These are phyloP conservation scores for Ophiostoma triangulosporum DNA, from an alignment of 2,329 filamentous ascomycete species.

Conservation along the genomic window DNA sequence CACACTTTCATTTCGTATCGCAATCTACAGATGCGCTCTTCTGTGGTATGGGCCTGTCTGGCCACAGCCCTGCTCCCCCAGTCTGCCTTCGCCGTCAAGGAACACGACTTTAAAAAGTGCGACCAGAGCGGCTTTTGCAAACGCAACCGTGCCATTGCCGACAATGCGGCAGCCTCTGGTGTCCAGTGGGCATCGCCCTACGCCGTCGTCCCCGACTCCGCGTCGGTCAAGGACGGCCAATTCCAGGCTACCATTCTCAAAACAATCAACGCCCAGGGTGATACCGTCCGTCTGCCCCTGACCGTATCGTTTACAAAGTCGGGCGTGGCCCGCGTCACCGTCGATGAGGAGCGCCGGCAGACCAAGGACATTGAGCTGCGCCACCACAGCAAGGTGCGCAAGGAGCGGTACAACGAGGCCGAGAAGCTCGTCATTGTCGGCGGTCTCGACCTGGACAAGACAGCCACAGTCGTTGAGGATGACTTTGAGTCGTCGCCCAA, in stretches of 20 bases:
- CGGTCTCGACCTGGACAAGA: slow-evolving; percentile 57
- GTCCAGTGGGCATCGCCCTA: slow-evolving; percentile 71
- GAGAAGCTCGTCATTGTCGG: slow-evolving; percentile 79
- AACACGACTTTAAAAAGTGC: slow-evolving; percentile 96
- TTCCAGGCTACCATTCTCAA: slow-evolving; percentile 75
- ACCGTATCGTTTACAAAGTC: slow-evolving; percentile 82
- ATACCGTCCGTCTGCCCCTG: slow-evolving; percentile 66
- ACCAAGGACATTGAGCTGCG: slow-evolving; percentile 82
- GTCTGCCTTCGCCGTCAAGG: slow-evolving; percentile 64
- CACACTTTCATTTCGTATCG: background rate
- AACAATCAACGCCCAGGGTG: slow-evolving; percentile 48
- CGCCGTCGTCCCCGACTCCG: slow-evolving; percentile 54
- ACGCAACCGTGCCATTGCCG: slow-evolving; percentile 81
- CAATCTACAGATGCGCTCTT: background rate
- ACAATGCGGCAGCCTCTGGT: slow-evolving; percentile 52
- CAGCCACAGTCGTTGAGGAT: slow-evolving; percentile 59
- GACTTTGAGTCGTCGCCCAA: slow-evolving; percentile 40
- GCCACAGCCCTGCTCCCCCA: slow-evolving; percentile 6
- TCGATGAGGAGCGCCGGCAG: slow-evolving; percentile 84
- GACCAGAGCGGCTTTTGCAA: slow-evolving; percentile 94
- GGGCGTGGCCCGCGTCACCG: slow-evolving; percentile 70
- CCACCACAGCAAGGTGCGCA: slow-evolving; percentile 69
- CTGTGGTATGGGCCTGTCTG: slow-evolving; percentile 3
- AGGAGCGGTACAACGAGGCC: slow-evolving; percentile 89
- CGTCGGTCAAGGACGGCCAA: slow-evolving; percentile 66